Evolutionary conservation across 2,329 filamentous ascomycete genomes (phyloP).

Genomic region (Ceratocystiopsis brevicomis): DNA sequence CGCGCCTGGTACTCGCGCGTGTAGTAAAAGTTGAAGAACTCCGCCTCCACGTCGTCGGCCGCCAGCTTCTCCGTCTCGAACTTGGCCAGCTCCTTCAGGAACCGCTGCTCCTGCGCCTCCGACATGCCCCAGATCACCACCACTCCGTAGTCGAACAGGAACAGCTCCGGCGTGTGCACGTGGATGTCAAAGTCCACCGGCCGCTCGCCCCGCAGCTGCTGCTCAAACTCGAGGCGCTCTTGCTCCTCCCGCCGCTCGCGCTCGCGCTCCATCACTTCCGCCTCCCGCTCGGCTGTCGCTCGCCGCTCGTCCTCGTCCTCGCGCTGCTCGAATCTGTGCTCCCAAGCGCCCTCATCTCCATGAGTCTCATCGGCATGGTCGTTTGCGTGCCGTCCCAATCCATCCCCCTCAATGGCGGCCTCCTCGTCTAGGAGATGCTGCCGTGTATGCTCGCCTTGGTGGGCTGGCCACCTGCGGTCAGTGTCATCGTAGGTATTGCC

Average conservation of each 20-base stretch:
- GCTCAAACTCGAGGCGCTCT: slow-evolving; percentile 5
- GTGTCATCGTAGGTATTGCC: slow-evolving; percentile 47
- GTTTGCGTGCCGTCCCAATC: slow-evolving; percentile 15
- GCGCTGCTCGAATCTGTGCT: background rate
- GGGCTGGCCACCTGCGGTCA: slow-evolving; percentile 22
- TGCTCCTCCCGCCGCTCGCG: slow-evolving; percentile 2
- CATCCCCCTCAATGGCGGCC: too few species aligned
- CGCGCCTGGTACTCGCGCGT: slow-evolving; percentile 92
- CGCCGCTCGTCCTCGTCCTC: slow-evolving; percentile 1
- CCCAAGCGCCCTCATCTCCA: too few species aligned
- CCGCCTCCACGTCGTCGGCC: slow-evolving; percentile 77
- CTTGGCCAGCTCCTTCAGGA: slow-evolving; percentile 83
- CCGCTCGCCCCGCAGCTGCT: slow-evolving; percentile 6
- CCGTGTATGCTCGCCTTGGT: too few species aligned
- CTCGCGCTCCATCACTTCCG: slow-evolving; percentile 1
- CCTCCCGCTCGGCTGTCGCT: background rate
- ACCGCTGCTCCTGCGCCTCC: slow-evolving; percentile 68
- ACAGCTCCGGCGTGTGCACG: slow-evolving; percentile 84
- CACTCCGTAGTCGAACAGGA: slow-evolving; percentile 93
- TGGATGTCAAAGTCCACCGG: slow-evolving; percentile 61
- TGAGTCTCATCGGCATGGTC: background rate
- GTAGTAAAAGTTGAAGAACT: slow-evolving; percentile 99
- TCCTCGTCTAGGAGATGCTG: too few species aligned
- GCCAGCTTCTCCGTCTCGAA: slow-evolving; percentile 84
- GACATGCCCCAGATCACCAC: slow-evolving; percentile 99